Percentiles rank a stretch among this genome's conserved stretches.
phyloP scores from a whole-genome alignment of 2,329 filamentous ascomycete genomes.

The Lachnellula cervina region DNA sequence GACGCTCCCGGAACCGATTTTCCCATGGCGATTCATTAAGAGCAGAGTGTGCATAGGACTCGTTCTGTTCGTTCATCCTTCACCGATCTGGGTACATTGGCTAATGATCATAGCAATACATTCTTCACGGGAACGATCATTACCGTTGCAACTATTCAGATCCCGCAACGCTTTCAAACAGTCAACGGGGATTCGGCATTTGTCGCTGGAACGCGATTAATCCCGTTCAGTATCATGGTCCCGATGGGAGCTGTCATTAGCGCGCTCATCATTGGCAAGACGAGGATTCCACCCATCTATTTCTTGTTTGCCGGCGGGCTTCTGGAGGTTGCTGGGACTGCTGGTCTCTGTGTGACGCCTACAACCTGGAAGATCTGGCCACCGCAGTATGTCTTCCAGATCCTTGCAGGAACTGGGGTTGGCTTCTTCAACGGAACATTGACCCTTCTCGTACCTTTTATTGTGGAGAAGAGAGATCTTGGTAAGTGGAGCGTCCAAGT shows the following conservation, averaged over 20 bases:
- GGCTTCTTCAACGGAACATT: background rate
- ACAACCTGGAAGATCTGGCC: background rate
- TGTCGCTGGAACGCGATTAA: background rate
- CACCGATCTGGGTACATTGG: background rate
- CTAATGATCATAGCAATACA: background rate
- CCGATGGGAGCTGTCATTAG: background rate
- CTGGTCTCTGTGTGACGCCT: background rate
- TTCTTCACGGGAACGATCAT: background rate
- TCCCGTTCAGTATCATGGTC: background rate
- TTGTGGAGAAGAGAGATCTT: background rate
- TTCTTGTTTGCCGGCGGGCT: background rate
- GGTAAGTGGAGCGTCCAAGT: background rate
- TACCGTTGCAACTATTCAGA: background rate
- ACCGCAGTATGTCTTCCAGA: background rate
- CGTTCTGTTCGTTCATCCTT: background rate
- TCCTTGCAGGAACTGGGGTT: background rate
- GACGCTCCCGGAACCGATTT: background rate
- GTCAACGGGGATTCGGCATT: background rate
- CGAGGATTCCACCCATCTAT: background rate
- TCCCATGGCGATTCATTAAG: conserved; percentile 1
- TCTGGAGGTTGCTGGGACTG: background rate
- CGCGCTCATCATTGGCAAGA: background rate
- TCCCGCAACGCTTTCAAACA: background rate
- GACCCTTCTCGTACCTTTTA: background rate
- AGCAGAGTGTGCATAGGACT: background rate